Base-by-base conservation (phyloP, 2,329 filamentous ascomycete genomes). In the Fusarium pseudonygamai region DNA sequence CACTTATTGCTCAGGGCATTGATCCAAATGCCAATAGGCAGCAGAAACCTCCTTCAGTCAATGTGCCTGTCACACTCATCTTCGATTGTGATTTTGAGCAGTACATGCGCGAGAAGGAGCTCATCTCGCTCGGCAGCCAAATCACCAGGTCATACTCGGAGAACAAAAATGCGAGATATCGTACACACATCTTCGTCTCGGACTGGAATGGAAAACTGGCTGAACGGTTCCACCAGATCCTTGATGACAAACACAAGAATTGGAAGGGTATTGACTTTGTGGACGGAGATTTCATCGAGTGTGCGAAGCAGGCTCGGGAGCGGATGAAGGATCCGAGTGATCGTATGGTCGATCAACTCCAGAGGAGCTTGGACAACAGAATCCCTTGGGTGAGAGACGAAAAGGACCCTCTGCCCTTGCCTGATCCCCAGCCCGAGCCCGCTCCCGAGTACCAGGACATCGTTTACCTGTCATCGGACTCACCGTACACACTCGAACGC, bases 21-120 rank as follows among this genome's bases (percentile, higher is more conserved):
- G 85, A 86, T 65, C 85, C 83, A 20, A 70, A 77, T 20, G 75
- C 81, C 47, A 60, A 78, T 22, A 73, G 78, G 39, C 79, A 79
- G 63, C 80, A 79, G 79, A 84, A 80, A 70, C 80, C 79, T 52
- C 78, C 77, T 46, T 78, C 83, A 47, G 84, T 86, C 55, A 88
- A 90, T 63, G 87, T 97, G 1, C 95, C 95, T 4, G 84, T 98
- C 28, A 90, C 93, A 0, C 85, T 99, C 74, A 87, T 99, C 67
- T 85, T 99, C 71, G 96, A 99, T 84, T 98, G 96, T 83, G 91
- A 93, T 74, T 99, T 97, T 80, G 95, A 99, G 81, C 86, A 93
- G 46, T 89, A 95, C 79, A 99, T 99, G 96, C 87, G 87, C 57
- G 93, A 96, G 42, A 92, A 93, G 75, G 96, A 99, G 83, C 86